Percentiles rank a stretch among this genome's conserved stretches.
These are phyloP conservation scores for Sphaerosporella brunnea DNA, from an alignment of 495 filamentous ascomycete genomes.

Conservation along the genomic window DNA sequence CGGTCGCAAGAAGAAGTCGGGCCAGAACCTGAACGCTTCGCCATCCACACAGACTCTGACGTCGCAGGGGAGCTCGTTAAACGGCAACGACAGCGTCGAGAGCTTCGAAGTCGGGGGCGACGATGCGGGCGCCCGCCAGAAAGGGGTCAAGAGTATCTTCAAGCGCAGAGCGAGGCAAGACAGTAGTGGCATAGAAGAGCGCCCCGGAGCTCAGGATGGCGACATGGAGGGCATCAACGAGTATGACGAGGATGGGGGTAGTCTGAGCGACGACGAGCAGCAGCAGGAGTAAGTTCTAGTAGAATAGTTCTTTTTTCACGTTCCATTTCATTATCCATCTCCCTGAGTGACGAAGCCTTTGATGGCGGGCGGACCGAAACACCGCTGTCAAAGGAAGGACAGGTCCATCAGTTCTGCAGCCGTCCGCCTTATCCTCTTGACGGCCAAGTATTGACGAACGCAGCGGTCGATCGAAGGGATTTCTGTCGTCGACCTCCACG, in stretches of 20 bases:
- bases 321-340: no score
- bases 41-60: conserved; percentile 13
- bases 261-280: conserved; percentile 54
- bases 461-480: not conserved
- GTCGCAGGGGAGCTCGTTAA: conserved; percentile 13
- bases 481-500: conserved; percentile 1
- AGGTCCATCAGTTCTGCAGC: no score
- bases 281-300: conserved; percentile 43
- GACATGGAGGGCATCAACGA: not conserved
- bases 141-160: conserved; percentile 18
- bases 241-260: conserved; percentile 31
- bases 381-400: no score
- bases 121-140: conserved; percentile 7
- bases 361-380: no score
- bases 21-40: conserved; percentile 12
- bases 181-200: conserved; percentile 21
- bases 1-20: conserved; percentile 23
- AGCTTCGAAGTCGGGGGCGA: conserved; percentile 10
- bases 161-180: conserved; percentile 14
- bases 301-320: no score
- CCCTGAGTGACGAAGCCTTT: no score
- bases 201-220: conserved; percentile 6
- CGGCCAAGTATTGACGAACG: no score
- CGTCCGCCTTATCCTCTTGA: no score
- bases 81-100: conserved; percentile 17